Percentiles rank a stretch among this genome's conserved stretches.
These are phyloP conservation scores for Amylostereum areolatum DNA, from an alignment of 1,284 basidiomycete species.

Conservation along the genomic window DNA sequence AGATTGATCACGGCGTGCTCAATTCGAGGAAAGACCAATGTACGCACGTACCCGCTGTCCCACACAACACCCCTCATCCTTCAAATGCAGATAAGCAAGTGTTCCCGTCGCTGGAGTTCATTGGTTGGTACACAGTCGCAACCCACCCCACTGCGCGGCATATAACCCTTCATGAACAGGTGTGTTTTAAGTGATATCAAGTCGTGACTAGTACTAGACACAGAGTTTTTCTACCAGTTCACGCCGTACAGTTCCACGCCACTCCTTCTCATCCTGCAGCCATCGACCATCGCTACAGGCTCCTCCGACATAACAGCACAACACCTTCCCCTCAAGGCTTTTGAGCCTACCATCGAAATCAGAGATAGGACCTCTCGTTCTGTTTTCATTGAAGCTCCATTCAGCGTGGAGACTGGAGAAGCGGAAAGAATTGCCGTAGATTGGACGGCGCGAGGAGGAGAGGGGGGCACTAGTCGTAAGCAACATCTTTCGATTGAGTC, in stretches of 20 bases:
- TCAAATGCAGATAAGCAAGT: constrained; percentile 83
- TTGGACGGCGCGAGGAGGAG: constrained; percentile 88
- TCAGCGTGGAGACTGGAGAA: constrained; percentile 93
- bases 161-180: constrained; percentile 83
- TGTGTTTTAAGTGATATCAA: constrained; percentile 23
- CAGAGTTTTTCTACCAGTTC: constrained; percentile 39
- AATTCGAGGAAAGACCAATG: constrained; percentile 86
- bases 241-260: constrained; percentile 70
- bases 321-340: constrained; percentile 82
- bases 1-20: constrained; percentile 79
- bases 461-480: constrained; percentile 74
- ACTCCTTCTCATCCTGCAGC: constrained; percentile 68
- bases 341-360: constrained; percentile 82
- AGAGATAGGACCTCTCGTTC: constrained; percentile 69
- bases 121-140: constrained; percentile 95
- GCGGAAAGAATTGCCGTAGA: constrained; percentile 98
- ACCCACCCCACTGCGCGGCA: constrained; percentile 65
- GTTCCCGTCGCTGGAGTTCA: constrained; percentile 92
- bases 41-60: constrained; percentile 31
- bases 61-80: not conserved
- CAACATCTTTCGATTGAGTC: not conserved
- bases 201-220: constrained; percentile 4
- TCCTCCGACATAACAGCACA: constrained; percentile 55
- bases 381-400: constrained; percentile 79
- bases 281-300: constrained; percentile 39